A percentile compares a stretch with the other conserved stretches of the same genome.
These are phyloP conservation scores for Chalciporus sp. DNA, from an alignment of 1,284 basidiomycete species.

Conservation along the genomic window DNA sequence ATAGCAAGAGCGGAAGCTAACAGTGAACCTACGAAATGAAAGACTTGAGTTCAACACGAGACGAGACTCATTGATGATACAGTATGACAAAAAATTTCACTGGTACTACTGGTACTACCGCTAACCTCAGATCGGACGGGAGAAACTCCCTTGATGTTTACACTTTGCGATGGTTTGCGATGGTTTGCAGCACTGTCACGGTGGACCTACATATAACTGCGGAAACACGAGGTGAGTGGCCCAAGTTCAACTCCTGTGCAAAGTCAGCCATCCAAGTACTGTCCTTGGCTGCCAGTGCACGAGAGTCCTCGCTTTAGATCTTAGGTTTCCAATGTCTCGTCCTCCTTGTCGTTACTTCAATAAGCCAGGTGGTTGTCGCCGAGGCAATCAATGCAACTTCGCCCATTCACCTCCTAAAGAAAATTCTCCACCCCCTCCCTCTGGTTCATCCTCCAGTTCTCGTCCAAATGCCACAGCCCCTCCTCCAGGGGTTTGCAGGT, in stretches of 20 bases:
- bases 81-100: no score
- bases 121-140: not conserved
- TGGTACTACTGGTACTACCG: no score
- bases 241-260: not conserved
- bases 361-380: slow-evolving; percentile 42
- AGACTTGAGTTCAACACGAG: no score
- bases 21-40: no score
- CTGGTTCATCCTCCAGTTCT: slow-evolving; percentile 7
- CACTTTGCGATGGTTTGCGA: not conserved
- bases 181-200: not conserved
- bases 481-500: slow-evolving; percentile 45
- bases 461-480: slow-evolving; percentile 16
- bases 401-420: slow-evolving; percentile 17
- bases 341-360: slow-evolving; percentile 42
- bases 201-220: not conserved
- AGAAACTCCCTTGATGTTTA: no score
- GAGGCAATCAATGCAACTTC: slow-evolving; percentile 40
- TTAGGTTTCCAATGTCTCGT: slow-evolving; percentile 24
- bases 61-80: no score
- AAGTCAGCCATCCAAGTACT: not conserved
- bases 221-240: not conserved
- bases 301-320: not conserved
- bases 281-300: not conserved
- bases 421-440: slow-evolving; percentile 23
- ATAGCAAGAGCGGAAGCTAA: no score